Conservation (phyloP, 2,329 filamentous ascomycete species). For the Capronia epimyces region DNA sequence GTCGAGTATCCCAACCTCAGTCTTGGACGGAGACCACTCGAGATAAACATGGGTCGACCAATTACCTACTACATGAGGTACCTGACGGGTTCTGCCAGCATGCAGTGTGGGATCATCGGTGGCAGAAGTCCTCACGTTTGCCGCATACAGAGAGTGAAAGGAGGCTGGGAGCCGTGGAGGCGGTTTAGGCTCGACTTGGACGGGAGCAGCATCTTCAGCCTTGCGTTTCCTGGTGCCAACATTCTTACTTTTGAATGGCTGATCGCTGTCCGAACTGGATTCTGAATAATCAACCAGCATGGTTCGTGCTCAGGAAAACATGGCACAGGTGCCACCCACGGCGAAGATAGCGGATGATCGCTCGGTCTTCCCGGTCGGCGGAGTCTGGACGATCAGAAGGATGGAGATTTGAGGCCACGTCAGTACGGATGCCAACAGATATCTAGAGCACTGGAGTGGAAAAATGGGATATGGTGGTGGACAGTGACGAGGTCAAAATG, state of each 20-base stretch:
- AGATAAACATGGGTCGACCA: slow-evolving; percentile 93
- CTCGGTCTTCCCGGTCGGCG: too few species aligned
- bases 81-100: slow-evolving; percentile 73
- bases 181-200: slow-evolving; percentile 13
- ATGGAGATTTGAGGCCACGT: too few species aligned
- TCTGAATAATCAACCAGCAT: slow-evolving; percentile 59
- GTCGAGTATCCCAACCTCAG: slow-evolving; percentile 34
- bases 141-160: slow-evolving; percentile 88
- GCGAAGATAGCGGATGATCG: too few species aligned
- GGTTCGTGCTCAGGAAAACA: slow-evolving; percentile 3
- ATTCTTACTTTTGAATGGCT: slow-evolving; percentile 7
- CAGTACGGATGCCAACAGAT: too few species aligned
- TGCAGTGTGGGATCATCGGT: slow-evolving; percentile 80
- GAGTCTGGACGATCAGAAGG: too few species aligned
- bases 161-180: slow-evolving; percentile 56
- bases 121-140: slow-evolving; percentile 69
- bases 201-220: slow-evolving; percentile 30
- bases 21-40: slow-evolving; percentile 63
- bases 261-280: slow-evolving; percentile 38
- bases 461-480: too few species aligned
- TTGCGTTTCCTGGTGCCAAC: slow-evolving; percentile 16
- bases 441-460: too few species aligned
- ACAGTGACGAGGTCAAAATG: too few species aligned
- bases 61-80: slow-evolving; percentile 78
- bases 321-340: not conserved